phyloP scores from a whole-genome alignment of 2,329 filamentous ascomycete species.

The Diaporthe sp. region DNA sequence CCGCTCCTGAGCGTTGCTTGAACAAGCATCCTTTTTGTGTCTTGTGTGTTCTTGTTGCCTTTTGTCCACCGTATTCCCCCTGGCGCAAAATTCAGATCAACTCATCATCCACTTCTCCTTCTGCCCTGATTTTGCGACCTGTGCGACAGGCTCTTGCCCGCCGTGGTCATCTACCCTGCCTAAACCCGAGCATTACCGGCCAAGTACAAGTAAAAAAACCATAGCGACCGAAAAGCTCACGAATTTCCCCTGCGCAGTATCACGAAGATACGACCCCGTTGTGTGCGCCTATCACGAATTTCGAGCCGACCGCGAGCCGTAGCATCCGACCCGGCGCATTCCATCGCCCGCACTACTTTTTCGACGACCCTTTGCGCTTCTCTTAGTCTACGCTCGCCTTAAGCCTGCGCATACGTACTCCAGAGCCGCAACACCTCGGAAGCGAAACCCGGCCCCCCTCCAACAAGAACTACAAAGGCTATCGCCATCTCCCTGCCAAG shows the following conservation, averaged over 20 bases:
- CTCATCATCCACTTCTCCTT: constrained; percentile 27
- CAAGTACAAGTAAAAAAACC: constrained; percentile 2
- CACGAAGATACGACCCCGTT: constrained; percentile 25
- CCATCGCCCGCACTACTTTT: constrained; percentile 14
- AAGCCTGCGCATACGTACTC: constrained; percentile 12
- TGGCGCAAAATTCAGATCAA: constrained; percentile 29
- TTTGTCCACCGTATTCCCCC: constrained; percentile 18
- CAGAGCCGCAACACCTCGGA: neutral
- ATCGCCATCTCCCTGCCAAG: neutral
- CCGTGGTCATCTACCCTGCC: constrained; percentile 17
- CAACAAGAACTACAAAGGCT: constrained; percentile 12
- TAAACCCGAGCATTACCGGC: neutral
- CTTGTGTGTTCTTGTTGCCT: constrained; percentile 22
- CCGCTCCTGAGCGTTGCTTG: constrained; percentile 35
- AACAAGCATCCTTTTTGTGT: constrained; percentile 34
- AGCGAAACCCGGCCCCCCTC: neutral
- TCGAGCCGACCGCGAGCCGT: constrained; percentile 28
- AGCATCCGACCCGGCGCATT: constrained; percentile 17
- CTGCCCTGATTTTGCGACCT: constrained; percentile 28
- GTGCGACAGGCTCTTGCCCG: constrained; percentile 16
- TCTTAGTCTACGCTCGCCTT: constrained; percentile 6
- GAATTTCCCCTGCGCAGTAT: constrained; percentile 11
- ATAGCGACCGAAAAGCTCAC: constrained; percentile 13
- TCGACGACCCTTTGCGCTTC: neutral
- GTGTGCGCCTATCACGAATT: constrained; percentile 17